Base-by-base conservation (phyloP, 2,329 filamentous ascomycete species). In the Didymellaceae sp. region DNA sequence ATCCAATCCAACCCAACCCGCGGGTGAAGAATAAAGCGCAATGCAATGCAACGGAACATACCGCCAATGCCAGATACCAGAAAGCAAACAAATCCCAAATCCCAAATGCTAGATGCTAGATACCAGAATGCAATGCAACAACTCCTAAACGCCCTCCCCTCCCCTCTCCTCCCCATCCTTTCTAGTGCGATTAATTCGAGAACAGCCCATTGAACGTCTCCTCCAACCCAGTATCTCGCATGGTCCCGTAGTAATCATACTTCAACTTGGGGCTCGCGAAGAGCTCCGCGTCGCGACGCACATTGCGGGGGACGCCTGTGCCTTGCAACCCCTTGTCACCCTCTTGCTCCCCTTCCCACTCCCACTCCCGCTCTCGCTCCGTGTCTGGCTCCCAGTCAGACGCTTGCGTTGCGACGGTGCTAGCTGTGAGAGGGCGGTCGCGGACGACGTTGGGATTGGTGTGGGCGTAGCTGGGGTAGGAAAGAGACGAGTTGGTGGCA, bases 261-360 rank as follows among this genome's bases (percentile, higher is more conserved):
- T 71, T 70, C 10, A 72, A 49, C 48, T 72, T 65, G 2, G 70
- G 70, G 34, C 57, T 56, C 16, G 54, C 54, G 47, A 72, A 72
- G 13, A 72, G 28, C 43, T 67, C 61, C 0, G 62, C 67, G 40
- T 71, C 61, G 11, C 60, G 45, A 57, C 66, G 59, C 0, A 68
- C 65, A 17, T 62, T 63, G 34, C 44, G 60, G 6, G 68, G 66
- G 2, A 68, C 66, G 6, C 61, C 62, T 7, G 58, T 38, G 9
- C 62, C 66, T 33, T 60, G 49, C 5, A 67, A 21, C 1, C 61
- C 57, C n/a, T 58, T 55, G 11, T 35, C 31, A 2, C 21, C 30
- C 30, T 13, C 26, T 18, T 8, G 41, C 54, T 14, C 26, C 11
- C 7, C 3, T 9, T 25, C 24, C 11, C 7, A 11, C 24, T 25